Evolutionary conservation across 2,329 filamentous ascomycete species (phyloP).

Genomic region (Dissoconium aciculare): DNA sequence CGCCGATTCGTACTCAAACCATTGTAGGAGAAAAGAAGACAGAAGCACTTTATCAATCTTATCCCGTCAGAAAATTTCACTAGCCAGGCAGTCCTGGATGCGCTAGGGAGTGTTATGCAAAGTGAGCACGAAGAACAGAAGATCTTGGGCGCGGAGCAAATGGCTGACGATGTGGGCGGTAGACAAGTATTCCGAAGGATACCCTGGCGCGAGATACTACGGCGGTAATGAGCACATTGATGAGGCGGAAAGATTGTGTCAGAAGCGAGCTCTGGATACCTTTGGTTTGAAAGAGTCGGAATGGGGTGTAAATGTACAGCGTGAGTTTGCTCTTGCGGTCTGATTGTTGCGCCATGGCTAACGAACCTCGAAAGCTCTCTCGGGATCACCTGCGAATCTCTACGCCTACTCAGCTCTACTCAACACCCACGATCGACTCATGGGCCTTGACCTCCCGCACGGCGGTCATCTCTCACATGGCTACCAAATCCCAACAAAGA

Average conservation of each 20-base stretch:
- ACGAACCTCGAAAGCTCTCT: too few relatives aligned
- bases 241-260: slow-evolving; percentile 86
- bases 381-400: slow-evolving; percentile 83
- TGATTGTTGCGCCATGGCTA: too few relatives aligned
- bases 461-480: slow-evolving; percentile 92
- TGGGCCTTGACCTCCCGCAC: slow-evolving; percentile 91
- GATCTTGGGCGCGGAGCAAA: neutral
- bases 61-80: slow-evolving; percentile 95
- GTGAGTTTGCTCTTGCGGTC: slow-evolving; percentile 39
- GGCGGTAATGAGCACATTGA: slow-evolving; percentile 99
- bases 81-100: slow-evolving; percentile 81
- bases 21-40: slow-evolving; percentile 73
- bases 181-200: slow-evolving; percentile 96
- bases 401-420: slow-evolving; percentile 98
- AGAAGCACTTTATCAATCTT: slow-evolving; percentile 97
- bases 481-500: slow-evolving; percentile 90
- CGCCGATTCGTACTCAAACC: neutral
- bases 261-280: slow-evolving; percentile 78
- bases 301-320: slow-evolving; percentile 99
- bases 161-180: slow-evolving; percentile 3
- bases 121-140: slow-evolving; percentile 41
- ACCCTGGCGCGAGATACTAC: slow-evolving; percentile 96
- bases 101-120: slow-evolving; percentile 86
- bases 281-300: slow-evolving; percentile 75
- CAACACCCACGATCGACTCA: slow-evolving; percentile 85